A percentile compares a stretch with the other conserved stretches of the same genome.
phyloP scores from a whole-genome alignment of 1,284 basidiomycete species.

The Sporisorium scitamineum region DNA sequence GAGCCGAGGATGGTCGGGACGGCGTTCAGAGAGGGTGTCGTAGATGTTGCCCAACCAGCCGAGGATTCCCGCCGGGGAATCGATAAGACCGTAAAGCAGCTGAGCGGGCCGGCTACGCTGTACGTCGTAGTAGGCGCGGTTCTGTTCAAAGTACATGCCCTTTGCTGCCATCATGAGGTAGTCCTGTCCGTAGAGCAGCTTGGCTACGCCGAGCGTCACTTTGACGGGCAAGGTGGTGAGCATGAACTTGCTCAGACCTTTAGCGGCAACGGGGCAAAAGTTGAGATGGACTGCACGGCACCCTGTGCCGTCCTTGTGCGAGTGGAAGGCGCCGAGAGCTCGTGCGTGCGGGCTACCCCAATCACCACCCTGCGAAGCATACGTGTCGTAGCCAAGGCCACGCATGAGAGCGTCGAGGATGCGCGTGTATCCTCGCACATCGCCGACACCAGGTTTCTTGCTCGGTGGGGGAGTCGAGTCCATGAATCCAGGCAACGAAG shows the following conservation, averaged over 20 bases:
- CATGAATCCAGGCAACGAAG: constrained; percentile 60
- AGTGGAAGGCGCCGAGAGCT: constrained; percentile 43
- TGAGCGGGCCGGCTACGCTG: constrained; percentile 48
- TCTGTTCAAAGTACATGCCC: constrained; percentile 38
- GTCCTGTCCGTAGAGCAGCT: constrained; percentile 45
- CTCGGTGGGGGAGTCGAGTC: constrained; percentile 53
- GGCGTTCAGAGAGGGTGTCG: constrained; percentile 26
- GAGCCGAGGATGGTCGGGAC: constrained; percentile 32
- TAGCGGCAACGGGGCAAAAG: constrained; percentile 56
- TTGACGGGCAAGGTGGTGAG: constrained; percentile 30
- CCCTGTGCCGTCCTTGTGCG: constrained; percentile 50
- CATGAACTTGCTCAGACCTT: constrained; percentile 46
- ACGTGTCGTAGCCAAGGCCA: constrained; percentile 51
- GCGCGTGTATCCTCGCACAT: constrained; percentile 50
- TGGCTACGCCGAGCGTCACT: constrained; percentile 39
- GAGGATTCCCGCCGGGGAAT: constrained; percentile 56
- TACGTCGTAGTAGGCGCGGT: constrained; percentile 55
- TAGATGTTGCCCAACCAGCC: constrained; percentile 58
- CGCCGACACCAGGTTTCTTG: constrained; percentile 38
- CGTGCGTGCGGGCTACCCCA: constrained; percentile 58
- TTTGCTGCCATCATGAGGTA: constrained; percentile 38
- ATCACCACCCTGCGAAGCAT: constrained; percentile 62
- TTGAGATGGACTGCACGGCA: constrained; percentile 62
- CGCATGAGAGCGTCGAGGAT: constrained; percentile 61
- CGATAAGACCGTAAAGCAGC: constrained; percentile 49